Conservation (phyloP, 208 protist genomes). For the Leptomonas seymouri region DNA sequence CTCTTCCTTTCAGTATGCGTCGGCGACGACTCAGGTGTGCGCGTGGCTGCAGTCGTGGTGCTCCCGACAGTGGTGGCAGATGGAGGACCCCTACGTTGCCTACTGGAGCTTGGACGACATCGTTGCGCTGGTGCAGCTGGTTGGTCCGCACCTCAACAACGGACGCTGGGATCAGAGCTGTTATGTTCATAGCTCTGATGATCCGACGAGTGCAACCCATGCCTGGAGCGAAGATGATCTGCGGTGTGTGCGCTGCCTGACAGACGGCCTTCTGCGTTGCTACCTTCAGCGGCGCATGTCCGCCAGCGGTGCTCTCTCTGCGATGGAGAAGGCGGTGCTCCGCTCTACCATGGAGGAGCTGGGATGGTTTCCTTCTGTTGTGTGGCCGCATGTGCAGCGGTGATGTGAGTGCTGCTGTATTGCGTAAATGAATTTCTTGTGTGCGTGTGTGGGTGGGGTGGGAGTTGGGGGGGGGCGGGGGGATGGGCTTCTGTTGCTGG, state of each 20-base stretch:
- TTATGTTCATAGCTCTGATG: background rate
- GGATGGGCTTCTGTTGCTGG: too few relatives aligned
- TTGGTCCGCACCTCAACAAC: slow-evolving; percentile 10
- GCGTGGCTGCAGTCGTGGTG: slow-evolving; percentile 29
- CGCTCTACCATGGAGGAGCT: slow-evolving; percentile 31
- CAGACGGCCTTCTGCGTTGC: slow-evolving; percentile 29
- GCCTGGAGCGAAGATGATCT: slow-evolving; percentile 3
- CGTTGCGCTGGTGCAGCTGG: slow-evolving; percentile 43
- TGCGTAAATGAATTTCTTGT: too few relatives aligned
- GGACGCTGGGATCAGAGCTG: background rate
- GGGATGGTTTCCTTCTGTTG: slow-evolving; percentile 22
- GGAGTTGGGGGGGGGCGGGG: too few relatives aligned
- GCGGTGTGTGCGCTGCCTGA: slow-evolving; percentile 35
- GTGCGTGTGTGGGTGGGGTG: too few relatives aligned
- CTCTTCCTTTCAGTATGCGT: background rate
- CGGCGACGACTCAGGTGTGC: slow-evolving; percentile 18
- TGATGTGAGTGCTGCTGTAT: background rate
- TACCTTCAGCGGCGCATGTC: slow-evolving; percentile 29
- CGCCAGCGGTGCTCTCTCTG: slow-evolving; percentile 8
- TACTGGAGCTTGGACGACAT: slow-evolving; percentile 41
- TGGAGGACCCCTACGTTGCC: background rate
- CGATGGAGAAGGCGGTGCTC: slow-evolving; percentile 34
- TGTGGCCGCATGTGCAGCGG: slow-evolving; percentile 27
- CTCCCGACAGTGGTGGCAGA: background rate
- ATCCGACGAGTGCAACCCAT: background rate